Evolutionary conservation across 345 rosid genomes (phyloP), one percentile per base, ranked within the genome.

Genomic region (Stellera chamaejasme): DNA sequence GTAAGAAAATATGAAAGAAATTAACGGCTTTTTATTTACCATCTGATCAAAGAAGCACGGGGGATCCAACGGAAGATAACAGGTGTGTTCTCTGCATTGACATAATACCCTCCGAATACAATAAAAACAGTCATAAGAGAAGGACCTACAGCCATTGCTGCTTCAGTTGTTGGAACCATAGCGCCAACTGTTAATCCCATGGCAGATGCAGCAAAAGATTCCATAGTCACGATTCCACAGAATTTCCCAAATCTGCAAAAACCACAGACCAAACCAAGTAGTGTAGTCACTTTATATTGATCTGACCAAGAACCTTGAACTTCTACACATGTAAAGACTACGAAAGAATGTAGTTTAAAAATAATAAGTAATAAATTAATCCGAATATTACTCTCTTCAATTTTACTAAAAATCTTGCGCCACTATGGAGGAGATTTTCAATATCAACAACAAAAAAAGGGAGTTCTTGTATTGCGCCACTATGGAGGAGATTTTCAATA

Each of bases 111-210:
- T 67, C 97, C 96, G 58, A 93, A 93, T 42, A 93, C 99, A 10
- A 88, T 77, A 59, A 93, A 88, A 60, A 93, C 96, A 27, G 96
- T 93, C 99, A 93, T 93, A 60, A 88, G 94, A 59, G 99, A 93
- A 28, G 97, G 99, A 45, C 99, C 99, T 25, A 93, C 66, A 11
- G 99, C 96, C 99, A 86, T 89, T 56, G 99, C 99, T 69, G 99
- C 99, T 76, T 93, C 99, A 47, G 94, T 79, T 58, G 76, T 88
- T n/a, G 97, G 94, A 54, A 81, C 97, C 93, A 88, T 88, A 50
- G 97, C 97, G 64, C 97, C 99, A 27, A 86, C 99, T 39, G 99
- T 88, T 58, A 93, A 83, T 59, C 97, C 99, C 99, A 93, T 86
- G 46, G 99, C 99, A 61, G 99, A 93, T 45, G 99, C 99, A 65